Evolutionary conservation across 495 filamentous ascomycete species (phyloP).

Genomic region (Podospora didyma): DNA sequence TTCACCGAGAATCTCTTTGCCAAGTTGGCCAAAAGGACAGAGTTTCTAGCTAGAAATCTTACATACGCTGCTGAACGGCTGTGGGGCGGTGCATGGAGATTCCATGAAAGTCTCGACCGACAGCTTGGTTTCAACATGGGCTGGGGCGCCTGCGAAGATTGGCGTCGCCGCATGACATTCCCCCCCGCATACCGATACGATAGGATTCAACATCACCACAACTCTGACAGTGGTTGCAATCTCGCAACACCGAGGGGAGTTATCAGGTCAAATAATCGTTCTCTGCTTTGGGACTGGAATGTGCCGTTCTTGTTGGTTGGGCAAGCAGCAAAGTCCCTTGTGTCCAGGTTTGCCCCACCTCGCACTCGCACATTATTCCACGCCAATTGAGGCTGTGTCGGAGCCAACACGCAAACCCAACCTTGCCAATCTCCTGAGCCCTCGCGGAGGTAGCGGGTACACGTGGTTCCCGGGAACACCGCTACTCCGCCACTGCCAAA

Average conservation of each 20-base stretch:
- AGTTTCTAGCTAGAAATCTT: not conserved
- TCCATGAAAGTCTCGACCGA: not conserved
- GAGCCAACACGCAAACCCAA: not conserved
- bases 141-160: not conserved
- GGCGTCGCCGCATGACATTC: not conserved
- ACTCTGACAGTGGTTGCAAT: not conserved
- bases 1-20: not conserved
- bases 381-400: conserved; percentile 5
- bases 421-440: not conserved
- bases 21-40: not conserved
- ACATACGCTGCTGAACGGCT: not conserved
- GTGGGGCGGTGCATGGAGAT: not conserved
- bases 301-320: not conserved
- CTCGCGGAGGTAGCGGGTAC: too few species aligned
- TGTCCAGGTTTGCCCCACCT: not conserved
- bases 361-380: not conserved
- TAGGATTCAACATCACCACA: not conserved
- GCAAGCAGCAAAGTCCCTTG: not conserved
- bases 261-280: not conserved
- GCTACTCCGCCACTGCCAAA: too few species aligned
- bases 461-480: not conserved
- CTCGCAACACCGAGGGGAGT: not conserved
- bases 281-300: not conserved
- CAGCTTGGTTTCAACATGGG: not conserved
- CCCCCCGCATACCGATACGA: not conserved